Evolutionary conservation across 495 filamentous ascomycete species (phyloP).

Genomic region (Thozetella sp.): DNA sequence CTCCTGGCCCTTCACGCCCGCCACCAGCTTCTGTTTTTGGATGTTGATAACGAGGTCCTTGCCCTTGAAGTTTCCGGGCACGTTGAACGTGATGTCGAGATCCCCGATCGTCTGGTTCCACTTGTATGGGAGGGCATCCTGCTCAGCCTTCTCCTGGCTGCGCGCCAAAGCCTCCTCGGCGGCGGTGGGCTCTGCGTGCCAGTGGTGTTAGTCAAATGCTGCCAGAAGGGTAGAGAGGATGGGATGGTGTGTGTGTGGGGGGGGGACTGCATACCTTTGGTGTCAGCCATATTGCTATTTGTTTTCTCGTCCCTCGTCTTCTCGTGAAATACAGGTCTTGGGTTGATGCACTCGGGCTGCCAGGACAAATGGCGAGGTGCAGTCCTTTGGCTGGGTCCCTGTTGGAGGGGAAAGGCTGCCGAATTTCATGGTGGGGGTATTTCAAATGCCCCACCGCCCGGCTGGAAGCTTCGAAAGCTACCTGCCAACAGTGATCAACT

Average conservation of each 20-base stretch:
- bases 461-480: background rate
- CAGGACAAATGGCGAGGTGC: background rate
- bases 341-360: background rate
- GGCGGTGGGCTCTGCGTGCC: constrained; percentile 47
- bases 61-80: constrained; percentile 81
- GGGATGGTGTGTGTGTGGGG: background rate
- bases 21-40: constrained; percentile 75
- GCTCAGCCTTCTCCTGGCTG: constrained; percentile 81
- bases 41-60: constrained; percentile 82
- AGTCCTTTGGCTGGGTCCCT: background rate
- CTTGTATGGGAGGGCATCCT: constrained; percentile 92
- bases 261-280: constrained; percentile 14
- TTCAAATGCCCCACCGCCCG: background rate
- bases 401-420: constrained; percentile 5
- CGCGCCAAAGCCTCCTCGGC: constrained; percentile 71
- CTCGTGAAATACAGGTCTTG: background rate
- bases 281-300: constrained; percentile 30
- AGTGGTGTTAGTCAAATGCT: constrained; percentile 16
- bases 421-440: background rate
- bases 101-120: constrained; percentile 97
- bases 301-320: background rate
- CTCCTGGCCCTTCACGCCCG: constrained; percentile 86
- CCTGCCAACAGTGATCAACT: background rate
- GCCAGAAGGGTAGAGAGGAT: background rate
- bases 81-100: constrained; percentile 73